These are phyloP conservation scores for Didymella segeticola DNA, from an alignment of 2,329 filamentous ascomycete species.

Conservation along the genomic window DNA sequence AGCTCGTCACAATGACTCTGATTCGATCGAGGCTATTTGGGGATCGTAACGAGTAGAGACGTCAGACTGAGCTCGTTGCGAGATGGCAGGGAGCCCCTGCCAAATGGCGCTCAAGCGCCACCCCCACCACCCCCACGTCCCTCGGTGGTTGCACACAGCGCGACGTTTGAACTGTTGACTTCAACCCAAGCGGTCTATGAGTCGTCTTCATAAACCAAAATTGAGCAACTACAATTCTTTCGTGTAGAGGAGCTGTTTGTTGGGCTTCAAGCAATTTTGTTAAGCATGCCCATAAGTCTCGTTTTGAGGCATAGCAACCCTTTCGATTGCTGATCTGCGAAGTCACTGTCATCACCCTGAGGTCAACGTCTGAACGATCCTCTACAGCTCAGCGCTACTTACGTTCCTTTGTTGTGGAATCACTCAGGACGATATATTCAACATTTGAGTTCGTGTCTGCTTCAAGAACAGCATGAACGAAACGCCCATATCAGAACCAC, in stretches of 20 bases:
- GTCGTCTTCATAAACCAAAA: too few relatives aligned
- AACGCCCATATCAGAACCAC: neutral
- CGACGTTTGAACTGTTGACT: neutral
- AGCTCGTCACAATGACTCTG: neutral
- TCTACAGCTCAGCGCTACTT: neutral
- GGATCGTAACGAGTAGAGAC: constrained; percentile 13
- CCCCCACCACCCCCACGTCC: constrained; percentile 9
- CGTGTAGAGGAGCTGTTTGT: too few relatives aligned
- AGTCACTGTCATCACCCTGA: neutral
- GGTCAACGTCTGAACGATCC: neutral
- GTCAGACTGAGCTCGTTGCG: constrained; percentile 4
- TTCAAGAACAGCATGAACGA: neutral
- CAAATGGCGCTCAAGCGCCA: constrained; percentile 9
- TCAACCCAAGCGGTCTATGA: too few relatives aligned
- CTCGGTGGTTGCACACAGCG: neutral
- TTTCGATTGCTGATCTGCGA: neutral
- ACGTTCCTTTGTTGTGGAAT: neutral
- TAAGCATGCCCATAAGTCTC: neutral
- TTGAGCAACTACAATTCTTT: neutral
- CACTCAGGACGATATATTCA: neutral
- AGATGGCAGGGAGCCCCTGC: constrained; percentile 8
- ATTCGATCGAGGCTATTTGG: constrained; percentile 10
- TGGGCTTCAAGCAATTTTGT: neutral
- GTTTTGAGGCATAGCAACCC: too few relatives aligned
- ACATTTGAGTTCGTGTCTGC: neutral